A percentile compares a stretch with the other conserved stretches of the same genome.
phyloP scores from a whole-genome alignment of 2,329 filamentous ascomycete species.

The Plectosphaerella plurivora region DNA sequence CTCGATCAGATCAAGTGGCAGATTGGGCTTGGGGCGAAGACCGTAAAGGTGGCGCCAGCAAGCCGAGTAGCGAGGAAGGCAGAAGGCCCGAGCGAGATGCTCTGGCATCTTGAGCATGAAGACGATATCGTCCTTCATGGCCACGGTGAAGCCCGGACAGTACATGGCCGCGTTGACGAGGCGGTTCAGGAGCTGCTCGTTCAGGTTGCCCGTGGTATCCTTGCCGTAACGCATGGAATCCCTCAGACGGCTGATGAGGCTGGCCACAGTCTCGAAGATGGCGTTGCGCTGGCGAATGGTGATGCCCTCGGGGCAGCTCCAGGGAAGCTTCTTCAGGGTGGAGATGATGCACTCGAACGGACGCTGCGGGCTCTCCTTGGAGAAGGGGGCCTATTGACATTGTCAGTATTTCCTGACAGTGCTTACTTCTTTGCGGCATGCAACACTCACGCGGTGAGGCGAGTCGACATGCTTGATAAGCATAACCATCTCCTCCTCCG shows the following conservation, averaged over 20 bases:
- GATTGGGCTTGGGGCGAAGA: slow-evolving; percentile 42
- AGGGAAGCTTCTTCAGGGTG: slow-evolving; percentile 59
- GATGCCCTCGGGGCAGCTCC: slow-evolving; percentile 53
- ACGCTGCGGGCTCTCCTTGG: slow-evolving; percentile 57
- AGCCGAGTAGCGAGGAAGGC: slow-evolving; percentile 42
- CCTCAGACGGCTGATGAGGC: slow-evolving; percentile 32
- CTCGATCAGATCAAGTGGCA: slow-evolving; percentile 49
- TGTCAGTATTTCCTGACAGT: slow-evolving; percentile 1
- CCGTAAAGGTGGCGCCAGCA: slow-evolving; percentile 50
- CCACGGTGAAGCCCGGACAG: slow-evolving; percentile 56
- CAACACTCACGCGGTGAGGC: slow-evolving; percentile 52
- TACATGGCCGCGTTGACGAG: slow-evolving; percentile 47
- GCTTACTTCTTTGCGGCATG: too few species aligned
- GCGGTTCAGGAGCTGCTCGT: slow-evolving; percentile 47
- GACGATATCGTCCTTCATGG: slow-evolving; percentile 58
- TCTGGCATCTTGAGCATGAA: slow-evolving; percentile 32
- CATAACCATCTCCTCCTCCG: slow-evolving; percentile 59
- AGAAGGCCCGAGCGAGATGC: slow-evolving; percentile 29
- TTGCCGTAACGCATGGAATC: background rate
- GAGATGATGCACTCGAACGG: slow-evolving; percentile 63
- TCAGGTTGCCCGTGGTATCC: slow-evolving; percentile 35
- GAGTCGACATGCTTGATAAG: slow-evolving; percentile 59
- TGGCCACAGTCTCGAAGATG: slow-evolving; percentile 42
- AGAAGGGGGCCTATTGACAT: slow-evolving; percentile 51
- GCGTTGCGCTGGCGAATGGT: slow-evolving; percentile 52